These are phyloP conservation scores for Aspergillus phoenicis DNA, from an alignment of 2,329 filamentous ascomycete species.

Conservation along the genomic window DNA sequence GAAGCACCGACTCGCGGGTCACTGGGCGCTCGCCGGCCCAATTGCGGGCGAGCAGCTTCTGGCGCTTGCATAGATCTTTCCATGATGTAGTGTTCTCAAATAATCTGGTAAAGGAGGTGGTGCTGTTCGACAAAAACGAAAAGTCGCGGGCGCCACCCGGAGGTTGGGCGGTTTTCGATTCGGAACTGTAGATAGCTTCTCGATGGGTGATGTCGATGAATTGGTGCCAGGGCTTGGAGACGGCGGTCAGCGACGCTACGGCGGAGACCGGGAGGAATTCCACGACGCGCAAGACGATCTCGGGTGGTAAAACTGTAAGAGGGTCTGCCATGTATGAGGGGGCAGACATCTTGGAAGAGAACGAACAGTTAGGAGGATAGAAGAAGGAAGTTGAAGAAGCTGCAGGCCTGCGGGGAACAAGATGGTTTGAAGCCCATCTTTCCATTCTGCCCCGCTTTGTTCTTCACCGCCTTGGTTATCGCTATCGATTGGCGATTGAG, in stretches of 20 bases:
- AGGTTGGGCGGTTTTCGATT: conserved; percentile 37
- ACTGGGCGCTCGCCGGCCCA: conserved; percentile 40
- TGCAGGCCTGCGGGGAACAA: background rate
- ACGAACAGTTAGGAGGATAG: conserved; percentile 2
- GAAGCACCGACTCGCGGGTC: conserved; percentile 44
- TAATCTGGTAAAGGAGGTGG: conserved; percentile 35
- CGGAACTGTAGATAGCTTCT: conserved; percentile 46
- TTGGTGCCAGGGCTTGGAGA: conserved; percentile 43
- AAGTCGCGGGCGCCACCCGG: conserved; percentile 32
- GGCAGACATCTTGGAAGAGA: conserved; percentile 20
- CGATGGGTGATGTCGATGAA: conserved; percentile 49
- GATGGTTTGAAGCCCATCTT: background rate
- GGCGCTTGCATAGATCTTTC: conserved; percentile 50
- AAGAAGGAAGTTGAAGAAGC: conserved; percentile 7
- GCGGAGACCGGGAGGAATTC: conserved; percentile 40
- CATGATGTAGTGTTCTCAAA: conserved; percentile 42
- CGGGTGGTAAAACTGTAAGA: conserved; percentile 38
- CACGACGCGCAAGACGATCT: conserved; percentile 45
- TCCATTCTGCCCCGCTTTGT: conserved; percentile 12
- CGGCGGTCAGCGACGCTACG: conserved; percentile 39
- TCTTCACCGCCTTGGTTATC: conserved; percentile 14
- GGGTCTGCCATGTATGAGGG: conserved; percentile 26
- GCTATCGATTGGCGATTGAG: no score
- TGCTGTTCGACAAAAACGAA: conserved; percentile 28
- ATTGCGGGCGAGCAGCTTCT: conserved; percentile 43